phyloP scores from a whole-genome alignment of 1,139 yeast genomes.

The Nematodospora anomalae region DNA sequence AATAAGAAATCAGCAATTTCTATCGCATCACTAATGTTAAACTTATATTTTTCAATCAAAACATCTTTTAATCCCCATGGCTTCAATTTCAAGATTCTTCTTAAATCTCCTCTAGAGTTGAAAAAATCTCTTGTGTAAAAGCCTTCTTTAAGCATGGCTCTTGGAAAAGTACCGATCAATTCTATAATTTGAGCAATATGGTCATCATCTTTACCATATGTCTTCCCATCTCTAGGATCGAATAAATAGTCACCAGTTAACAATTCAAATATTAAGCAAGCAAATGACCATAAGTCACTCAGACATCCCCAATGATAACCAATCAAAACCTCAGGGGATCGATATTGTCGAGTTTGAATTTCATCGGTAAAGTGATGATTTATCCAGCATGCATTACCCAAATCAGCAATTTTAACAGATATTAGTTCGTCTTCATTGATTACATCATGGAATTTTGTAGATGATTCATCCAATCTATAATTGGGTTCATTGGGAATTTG shows the following conservation, averaged over 20 bases:
- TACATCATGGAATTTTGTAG: constrained; percentile 16
- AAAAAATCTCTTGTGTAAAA: constrained; percentile 46
- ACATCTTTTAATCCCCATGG: constrained; percentile 53
- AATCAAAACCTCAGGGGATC: constrained; percentile 48
- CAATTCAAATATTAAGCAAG: constrained; percentile 46
- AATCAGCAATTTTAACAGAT: constrained; percentile 50
- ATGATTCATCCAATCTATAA: constrained; percentile 9
- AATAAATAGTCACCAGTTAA: constrained; percentile 51
- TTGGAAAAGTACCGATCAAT: constrained; percentile 45
- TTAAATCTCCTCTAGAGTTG: constrained; percentile 53
- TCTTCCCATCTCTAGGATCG: constrained; percentile 49
- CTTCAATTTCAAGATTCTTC: constrained; percentile 54
- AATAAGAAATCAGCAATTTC: constrained; percentile 61
- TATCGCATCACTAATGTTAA: constrained; percentile 52
- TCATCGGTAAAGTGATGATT: constrained; percentile 52
- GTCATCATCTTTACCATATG: constrained; percentile 50
- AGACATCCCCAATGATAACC: constrained; percentile 55
- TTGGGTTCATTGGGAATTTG: constrained; percentile 20
- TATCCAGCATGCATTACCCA: constrained; percentile 53
- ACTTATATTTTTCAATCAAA: constrained; percentile 59
- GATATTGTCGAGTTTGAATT: constrained; percentile 50
- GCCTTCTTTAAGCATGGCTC: constrained; percentile 44
- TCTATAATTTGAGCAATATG: constrained; percentile 52
- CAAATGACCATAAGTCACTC: constrained; percentile 51
- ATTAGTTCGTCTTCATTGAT: constrained; percentile 49